Evolutionary conservation across 371 early-diverging fungal genomes (phyloP).

Genomic region (Paramicrosporidium saccamoebae): DNA sequence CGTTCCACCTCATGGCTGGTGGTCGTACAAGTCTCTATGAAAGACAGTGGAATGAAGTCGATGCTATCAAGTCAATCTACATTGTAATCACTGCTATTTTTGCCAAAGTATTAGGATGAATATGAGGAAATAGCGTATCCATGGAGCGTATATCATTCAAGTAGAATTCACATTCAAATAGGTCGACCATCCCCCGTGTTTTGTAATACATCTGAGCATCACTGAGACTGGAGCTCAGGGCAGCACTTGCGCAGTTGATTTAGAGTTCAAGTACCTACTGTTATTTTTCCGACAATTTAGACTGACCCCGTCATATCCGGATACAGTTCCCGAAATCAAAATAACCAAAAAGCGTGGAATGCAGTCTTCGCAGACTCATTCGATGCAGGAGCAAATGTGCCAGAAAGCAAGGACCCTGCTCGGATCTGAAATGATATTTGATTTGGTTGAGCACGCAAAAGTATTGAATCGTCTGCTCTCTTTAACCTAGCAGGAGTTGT

Average conservation of each 20-base stretch:
- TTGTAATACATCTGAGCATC: slow-evolving; percentile 1
- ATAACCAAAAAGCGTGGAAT: slow-evolving; percentile 17
- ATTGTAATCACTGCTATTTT: slow-evolving; percentile 1
- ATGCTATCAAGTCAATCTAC: slow-evolving; percentile 19
- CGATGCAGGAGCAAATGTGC: slow-evolving; percentile 9
- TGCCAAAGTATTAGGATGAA: background rate
- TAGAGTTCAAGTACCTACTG: background rate
- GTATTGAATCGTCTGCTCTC: too few relatives aligned
- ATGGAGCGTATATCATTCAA: slow-evolving; percentile 9
- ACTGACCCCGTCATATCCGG: slow-evolving; percentile 26
- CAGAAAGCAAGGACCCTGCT: slow-evolving; percentile 10
- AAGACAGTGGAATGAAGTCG: slow-evolving; percentile 32
- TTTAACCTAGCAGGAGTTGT: slow-evolving; percentile 19
- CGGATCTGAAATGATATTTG: slow-evolving; percentile 38
- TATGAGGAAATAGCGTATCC: background rate
- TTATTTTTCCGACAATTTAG: slow-evolving; percentile 4
- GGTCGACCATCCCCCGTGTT: slow-evolving; percentile 11
- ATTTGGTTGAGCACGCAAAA: too few relatives aligned
- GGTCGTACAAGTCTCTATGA: too few relatives aligned
- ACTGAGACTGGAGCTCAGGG: slow-evolving; percentile 3
- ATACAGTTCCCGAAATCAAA: slow-evolving; percentile 18
- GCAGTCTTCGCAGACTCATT: slow-evolving; percentile 9
- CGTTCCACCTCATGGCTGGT: too few relatives aligned
- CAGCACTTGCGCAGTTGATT: slow-evolving; percentile 2
- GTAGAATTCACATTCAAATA: slow-evolving; percentile 22